Evolutionary conservation across 345 rosid species (phyloP), one percentile per base, ranked within the genome.

Genomic region (Eucalyptus sideroxylon): DNA sequence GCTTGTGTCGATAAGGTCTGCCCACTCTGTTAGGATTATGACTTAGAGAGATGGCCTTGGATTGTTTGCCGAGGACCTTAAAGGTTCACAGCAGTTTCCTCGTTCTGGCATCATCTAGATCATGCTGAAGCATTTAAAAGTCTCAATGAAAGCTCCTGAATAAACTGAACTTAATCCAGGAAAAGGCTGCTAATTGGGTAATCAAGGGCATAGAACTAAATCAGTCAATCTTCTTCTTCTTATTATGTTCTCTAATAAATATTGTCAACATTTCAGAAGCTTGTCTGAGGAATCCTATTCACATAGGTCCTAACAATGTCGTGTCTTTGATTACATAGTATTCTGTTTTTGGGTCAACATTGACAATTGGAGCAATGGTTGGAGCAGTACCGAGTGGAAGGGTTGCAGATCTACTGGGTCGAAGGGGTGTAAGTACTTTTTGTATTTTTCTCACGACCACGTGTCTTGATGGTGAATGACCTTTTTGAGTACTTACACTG

Each of bases 301-400:
- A 77, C 1, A 21, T 77, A 11, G 85, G 47, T 27, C 11, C 31
- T 87, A 88, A 91, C 67, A 11, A 16, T 47, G 59, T 82, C 42
- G 31, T 40, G 4, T 16, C 24, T 67, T 82, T 83, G 56, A 53
- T 85, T 77, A 37, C 8, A 30, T 89, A 92, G 93, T 92, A 91
- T 47, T 88, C 93, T 15, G 89, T 92, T 19, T 92, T 92, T 77
- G 91, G 92, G 77, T 92, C 92, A 19, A 81, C 89, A 87, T 81
- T 91, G 90, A 92, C 92, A 50, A 69, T 92, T 27, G 94, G 94
- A 89, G 94, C 90, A 69, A 89, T 90, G 88, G 6, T 92, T 31
- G 93, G 92, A 40, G 91, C 93, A 7, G 34, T 91, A 7, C 62
- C 89, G 49, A 90, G 91, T 53, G 94, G 94, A 21, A 91, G 62